Conservation (phyloP, 192 early-diverging fungal species). For the Cetraspora pellucida region DNA sequence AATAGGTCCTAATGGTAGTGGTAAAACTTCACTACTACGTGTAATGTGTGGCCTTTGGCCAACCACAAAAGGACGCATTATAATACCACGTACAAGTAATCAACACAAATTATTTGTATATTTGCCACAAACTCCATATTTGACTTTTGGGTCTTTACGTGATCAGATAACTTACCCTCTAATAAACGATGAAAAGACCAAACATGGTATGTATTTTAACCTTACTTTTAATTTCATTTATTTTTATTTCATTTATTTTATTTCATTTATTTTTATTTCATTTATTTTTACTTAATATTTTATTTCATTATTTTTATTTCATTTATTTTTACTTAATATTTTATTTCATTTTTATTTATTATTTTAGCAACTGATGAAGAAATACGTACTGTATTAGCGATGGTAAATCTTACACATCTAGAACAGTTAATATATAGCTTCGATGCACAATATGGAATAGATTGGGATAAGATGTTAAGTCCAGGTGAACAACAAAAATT, state of each 20-base stretch:
- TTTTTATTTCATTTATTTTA: slow-evolving; percentile 34
- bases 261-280: no score
- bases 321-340: not conserved
- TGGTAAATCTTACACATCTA: slow-evolving; percentile 47
- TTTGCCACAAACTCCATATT: slow-evolving; percentile 69
- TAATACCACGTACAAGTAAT: slow-evolving; percentile 25
- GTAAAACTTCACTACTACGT: slow-evolving; percentile 83
- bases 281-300: no score
- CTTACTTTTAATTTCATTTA: no score
- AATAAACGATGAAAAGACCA: slow-evolving; percentile 35
- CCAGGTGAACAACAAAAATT: slow-evolving; percentile 79
- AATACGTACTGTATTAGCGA: slow-evolving; percentile 39
- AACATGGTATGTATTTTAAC: slow-evolving; percentile 39
- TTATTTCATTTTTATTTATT: slow-evolving; percentile 34
- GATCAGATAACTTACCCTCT: slow-evolving; percentile 69
- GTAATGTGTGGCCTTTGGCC: slow-evolving; percentile 78
- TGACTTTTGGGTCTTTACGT: slow-evolving; percentile 61
- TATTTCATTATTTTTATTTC: no score
- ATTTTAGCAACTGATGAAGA: slow-evolving; percentile 51
- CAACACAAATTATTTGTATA: slow-evolving; percentile 47
- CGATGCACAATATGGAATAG: slow-evolving; percentile 47
- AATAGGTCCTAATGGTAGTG: slow-evolving; percentile 77
- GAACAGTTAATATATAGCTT: slow-evolving; percentile 42
- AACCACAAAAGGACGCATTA: slow-evolving; percentile 53
- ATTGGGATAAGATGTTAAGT: slow-evolving; percentile 71